Evolutionary conservation across 108 stramenopile genomes (phyloP).

Genomic region (Skeletonema tropicum): DNA sequence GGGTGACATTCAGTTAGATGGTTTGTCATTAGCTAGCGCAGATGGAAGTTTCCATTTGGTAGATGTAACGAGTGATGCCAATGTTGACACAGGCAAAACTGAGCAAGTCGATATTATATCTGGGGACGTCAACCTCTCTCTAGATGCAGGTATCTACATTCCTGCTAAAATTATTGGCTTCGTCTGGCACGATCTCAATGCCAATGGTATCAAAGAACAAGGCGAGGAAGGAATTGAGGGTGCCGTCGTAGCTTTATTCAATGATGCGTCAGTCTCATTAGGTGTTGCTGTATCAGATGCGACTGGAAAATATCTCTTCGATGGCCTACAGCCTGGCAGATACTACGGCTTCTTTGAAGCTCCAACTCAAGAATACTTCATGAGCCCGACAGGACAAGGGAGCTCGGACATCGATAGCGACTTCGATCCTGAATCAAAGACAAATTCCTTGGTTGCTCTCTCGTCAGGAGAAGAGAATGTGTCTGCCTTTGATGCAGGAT

Average conservation of each 20-base stretch:
- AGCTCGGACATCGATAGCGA: slow-evolving; percentile 13
- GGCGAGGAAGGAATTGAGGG: slow-evolving; percentile 23
- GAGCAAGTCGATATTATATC: slow-evolving; percentile 20
- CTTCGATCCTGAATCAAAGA: slow-evolving; percentile 24
- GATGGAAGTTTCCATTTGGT: slow-evolving; percentile 3
- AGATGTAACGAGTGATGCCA: slow-evolving; percentile 24
- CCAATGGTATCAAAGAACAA: slow-evolving; percentile 24
- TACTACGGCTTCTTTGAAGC: slow-evolving; percentile 24
- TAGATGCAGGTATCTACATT: slow-evolving; percentile 41
- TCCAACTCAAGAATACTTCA: slow-evolving; percentile 23
- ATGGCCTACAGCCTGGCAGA: slow-evolving; percentile 17
- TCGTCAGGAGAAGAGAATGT: slow-evolving; percentile 22
- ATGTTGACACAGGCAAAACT: slow-evolving; percentile 29
- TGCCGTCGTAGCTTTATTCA: slow-evolving; percentile 18
- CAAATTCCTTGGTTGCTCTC: slow-evolving; percentile 15
- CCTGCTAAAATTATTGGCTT: slow-evolving; percentile 38
- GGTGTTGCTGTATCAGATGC: slow-evolving; percentile 5
- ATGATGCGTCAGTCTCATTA: slow-evolving; percentile 8
- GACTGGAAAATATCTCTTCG: slow-evolving; percentile 21
- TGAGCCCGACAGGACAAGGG: slow-evolving; percentile 27
- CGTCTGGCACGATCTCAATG: slow-evolving; percentile 39
- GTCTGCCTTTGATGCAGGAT: slow-evolving; percentile 23
- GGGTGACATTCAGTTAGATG: slow-evolving; percentile 4
- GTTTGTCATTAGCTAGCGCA: not conserved
- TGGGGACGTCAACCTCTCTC: slow-evolving; percentile 26